Percentiles rank a stretch among this genome's conserved stretches.
phyloP scores from a whole-genome alignment of 2,329 filamentous ascomycete species.

The Fusarium torreyae region DNA sequence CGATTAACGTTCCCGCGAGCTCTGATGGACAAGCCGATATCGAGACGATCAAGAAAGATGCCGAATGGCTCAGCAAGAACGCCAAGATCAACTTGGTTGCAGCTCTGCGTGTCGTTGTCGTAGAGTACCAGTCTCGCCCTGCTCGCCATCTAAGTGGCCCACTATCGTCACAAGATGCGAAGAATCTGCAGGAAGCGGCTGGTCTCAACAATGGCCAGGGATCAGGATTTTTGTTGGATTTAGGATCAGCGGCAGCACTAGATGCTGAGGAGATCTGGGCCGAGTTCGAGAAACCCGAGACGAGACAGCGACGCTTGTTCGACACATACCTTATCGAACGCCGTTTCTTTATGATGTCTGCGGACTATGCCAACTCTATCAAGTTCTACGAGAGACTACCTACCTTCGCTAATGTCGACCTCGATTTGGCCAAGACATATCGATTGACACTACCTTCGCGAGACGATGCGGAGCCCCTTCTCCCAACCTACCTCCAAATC shows the following conservation, averaged over 20 bases:
- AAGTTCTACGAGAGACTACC: slow-evolving; percentile 60
- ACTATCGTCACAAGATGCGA: slow-evolving; percentile 83
- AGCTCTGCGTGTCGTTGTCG: slow-evolving; percentile 82
- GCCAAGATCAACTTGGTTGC: slow-evolving; percentile 84
- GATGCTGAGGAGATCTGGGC: slow-evolving; percentile 70
- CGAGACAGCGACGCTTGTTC: slow-evolving; percentile 77
- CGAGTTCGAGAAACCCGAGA: slow-evolving; percentile 74
- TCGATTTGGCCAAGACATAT: slow-evolving; percentile 52
- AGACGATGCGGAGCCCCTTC: slow-evolving; percentile 61
- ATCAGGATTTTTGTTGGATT: slow-evolving; percentile 69
- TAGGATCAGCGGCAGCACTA: slow-evolving; percentile 62
- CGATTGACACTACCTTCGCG: slow-evolving; percentile 49
- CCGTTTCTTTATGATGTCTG: slow-evolving; percentile 75
- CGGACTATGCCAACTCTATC: slow-evolving; percentile 69
- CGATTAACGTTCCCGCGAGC: slow-evolving; percentile 84
- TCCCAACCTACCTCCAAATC: slow-evolving; percentile 65
- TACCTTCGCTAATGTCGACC: slow-evolving; percentile 50
- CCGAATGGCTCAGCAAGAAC: slow-evolving; percentile 86
- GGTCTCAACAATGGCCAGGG: slow-evolving; percentile 74
- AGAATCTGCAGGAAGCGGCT: slow-evolving; percentile 81
- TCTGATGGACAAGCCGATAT: slow-evolving; percentile 79
- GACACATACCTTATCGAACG: slow-evolving; percentile 80
- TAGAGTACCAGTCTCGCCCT: slow-evolving; percentile 89
- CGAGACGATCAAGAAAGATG: slow-evolving; percentile 85
- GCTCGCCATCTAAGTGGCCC: slow-evolving; percentile 78